Evolutionary conservation across 306 rosid species (phyloP), one percentile per base, ranked within the genome.

Genomic region (Vicia faba): DNA sequence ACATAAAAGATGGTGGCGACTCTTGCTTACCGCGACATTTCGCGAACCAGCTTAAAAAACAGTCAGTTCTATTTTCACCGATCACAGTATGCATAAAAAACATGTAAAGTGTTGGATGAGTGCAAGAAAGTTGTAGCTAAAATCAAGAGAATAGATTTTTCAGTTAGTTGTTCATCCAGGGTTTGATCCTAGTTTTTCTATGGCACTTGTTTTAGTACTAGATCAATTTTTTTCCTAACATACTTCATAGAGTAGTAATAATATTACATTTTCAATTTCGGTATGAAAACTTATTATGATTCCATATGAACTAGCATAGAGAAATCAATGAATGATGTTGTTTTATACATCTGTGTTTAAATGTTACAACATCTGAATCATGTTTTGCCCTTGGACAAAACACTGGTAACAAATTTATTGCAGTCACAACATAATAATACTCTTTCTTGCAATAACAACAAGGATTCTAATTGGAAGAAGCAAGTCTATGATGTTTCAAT

Each of bases 131-230:
- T 65, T 11, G 89, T 86, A 20, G 89, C 89, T 15, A 96, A 93
- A 78, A 87, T 86, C 73, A 93, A 67, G 83, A 84, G 83, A 79
- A 92, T 89, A 48, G 84, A 87, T 92, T 77, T 92, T 92, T 69
- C 87, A 84, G 55, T 70, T 92, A 76, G 46, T 86, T 69, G 89
- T 89, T 66, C 80, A 79, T 8, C 88, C 96, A 1, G 89, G 84
- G 0, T 86, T 89, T 68, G 87, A 89, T 81, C 74, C 89, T 40
- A 81, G 62, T 16, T 82, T 89, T 63, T 96, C 96, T 6, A 92
- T 92, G 98, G 93, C 87, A 55, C 77, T 92, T 40, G 84, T 92
- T 78, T 71, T 87, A 12, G 69, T 84, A 2, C 81, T 92, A 19
- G 91, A 92, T 77, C 98, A 86, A 66, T 84, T 89, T 96, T 87